A percentile compares a stretch with the other conserved stretches of the same genome.
phyloP scores from a whole-genome alignment of 202 grass and related monocot species.

The Schoenoplectus triqueter region DNA sequence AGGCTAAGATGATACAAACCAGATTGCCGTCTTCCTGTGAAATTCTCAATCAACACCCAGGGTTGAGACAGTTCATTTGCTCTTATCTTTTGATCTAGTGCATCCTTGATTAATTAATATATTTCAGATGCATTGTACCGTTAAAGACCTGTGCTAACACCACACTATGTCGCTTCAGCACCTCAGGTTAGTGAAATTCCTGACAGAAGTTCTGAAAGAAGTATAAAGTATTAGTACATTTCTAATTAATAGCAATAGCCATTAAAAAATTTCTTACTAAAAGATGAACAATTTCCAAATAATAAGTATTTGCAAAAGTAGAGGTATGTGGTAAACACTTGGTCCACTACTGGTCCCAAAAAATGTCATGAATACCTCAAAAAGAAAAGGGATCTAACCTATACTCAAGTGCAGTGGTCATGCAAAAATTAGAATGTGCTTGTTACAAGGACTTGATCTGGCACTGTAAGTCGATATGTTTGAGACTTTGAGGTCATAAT shows the following conservation, averaged over 20 bases:
- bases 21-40: neutral
- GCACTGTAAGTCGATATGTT: neutral
- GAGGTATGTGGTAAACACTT: neutral
- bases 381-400: neutral
- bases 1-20: neutral
- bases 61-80: neutral
- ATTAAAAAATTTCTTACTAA: neutral
- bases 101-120: slow-evolving; percentile 1
- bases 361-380: neutral
- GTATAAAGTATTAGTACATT: neutral
- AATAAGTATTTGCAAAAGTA: no score
- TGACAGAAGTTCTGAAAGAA: neutral
- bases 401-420: neutral
- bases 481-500: slow-evolving; percentile 19
- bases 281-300: neutral
- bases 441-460: slow-evolving; percentile 9
- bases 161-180: slow-evolving; percentile 75
- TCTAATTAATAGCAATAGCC: neutral
- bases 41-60: neutral
- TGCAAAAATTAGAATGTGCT: slow-evolving; percentile 14
- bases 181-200: slow-evolving; percentile 65
- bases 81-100: neutral
- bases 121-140: slow-evolving; percentile 69
- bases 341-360: neutral
- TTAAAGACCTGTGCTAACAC: slow-evolving; percentile 55